Evolutionary conservation across 768 basidiomycete species (phyloP), one percentile per base, ranked within the genome.

Genomic region (Candolleomyces aberdarensis): DNA sequence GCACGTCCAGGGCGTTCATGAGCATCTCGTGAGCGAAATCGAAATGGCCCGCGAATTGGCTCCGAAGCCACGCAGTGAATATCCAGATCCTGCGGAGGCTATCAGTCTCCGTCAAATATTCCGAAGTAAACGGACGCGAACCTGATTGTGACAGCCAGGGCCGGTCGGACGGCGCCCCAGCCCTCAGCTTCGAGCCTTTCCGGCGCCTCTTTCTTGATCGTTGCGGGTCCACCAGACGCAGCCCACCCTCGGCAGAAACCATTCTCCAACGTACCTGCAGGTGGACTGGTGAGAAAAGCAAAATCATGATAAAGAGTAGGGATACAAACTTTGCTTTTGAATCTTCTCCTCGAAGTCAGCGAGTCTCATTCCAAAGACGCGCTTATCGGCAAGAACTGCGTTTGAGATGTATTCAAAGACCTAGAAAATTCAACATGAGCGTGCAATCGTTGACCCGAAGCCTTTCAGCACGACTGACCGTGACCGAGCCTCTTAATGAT

Each of bases 1-100:
- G 67, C 15, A 82, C 62, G 14, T 80, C 77, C n/a, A 80, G 56
- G 4, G 74, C 75, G 8, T 71, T 69, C 14, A 67, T 67, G 44
- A 72, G 74, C 47, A 72, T 78, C 59, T 77, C 72, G 19, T 77
- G 59, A 1, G 72, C 70, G 3, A 67, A 40, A 11, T 61, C 52
- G 14, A 31, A 6, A 15, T 61, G 56, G 17, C 51, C 40, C 6
- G 9, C 11, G 1, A 48, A 6, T 0, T 40, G 5, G 15, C 44
- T 36, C 15, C 56, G 54, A 10, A 48, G 48, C 29, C 11, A 60
- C 10, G 53, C 59, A 14, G 15, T 31, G 43, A 43, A 60, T 13
- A 60, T 19, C 59, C 59, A 60, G 13, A 43, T 17, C 22, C 59
- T 60, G 11, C 19, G 9, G 47, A 14, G 32, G 9, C 8, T 20